A percentile compares a stretch with the other conserved stretches of the same genome.
These are phyloP conservation scores for Globisporangium iwayamae DNA, from an alignment of 352 stramenopile genomes.

Conservation along the genomic window DNA sequence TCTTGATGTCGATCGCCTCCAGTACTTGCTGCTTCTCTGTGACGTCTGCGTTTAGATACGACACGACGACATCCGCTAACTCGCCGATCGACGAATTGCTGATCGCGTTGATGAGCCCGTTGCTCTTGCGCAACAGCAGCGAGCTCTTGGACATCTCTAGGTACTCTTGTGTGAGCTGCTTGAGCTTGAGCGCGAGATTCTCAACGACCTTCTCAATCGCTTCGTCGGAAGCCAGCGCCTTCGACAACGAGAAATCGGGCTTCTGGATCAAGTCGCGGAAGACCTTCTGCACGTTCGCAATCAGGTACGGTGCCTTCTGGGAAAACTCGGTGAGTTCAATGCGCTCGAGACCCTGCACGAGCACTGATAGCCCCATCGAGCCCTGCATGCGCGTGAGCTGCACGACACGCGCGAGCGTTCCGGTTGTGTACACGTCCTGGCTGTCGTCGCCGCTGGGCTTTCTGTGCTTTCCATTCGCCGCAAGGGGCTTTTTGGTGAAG, in stretches of 20 bases:
- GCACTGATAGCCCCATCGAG: constrained; percentile 54
- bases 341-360: constrained; percentile 60
- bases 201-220: constrained; percentile 28
- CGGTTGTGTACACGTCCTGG: constrained; percentile 48
- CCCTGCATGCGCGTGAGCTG: constrained; percentile 67
- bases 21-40: constrained; percentile 59
- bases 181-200: constrained; percentile 41
- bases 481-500: constrained; percentile 41
- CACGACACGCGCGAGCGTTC: constrained; percentile 67
- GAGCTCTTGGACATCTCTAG: constrained; percentile 64
- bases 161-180: constrained; percentile 62
- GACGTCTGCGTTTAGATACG: constrained; percentile 54
- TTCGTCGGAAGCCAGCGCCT: constrained; percentile 6
- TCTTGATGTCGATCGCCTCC: constrained; percentile 37
- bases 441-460: constrained; percentile 10
- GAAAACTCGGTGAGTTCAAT: constrained; percentile 42
- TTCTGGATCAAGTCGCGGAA: constrained; percentile 12
- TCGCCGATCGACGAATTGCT: constrained; percentile 54
- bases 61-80: constrained; percentile 68
- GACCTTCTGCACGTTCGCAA: constrained; percentile 42
- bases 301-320: constrained; percentile 56
- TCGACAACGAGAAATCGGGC: constrained; percentile 13
- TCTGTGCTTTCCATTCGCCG: constrained; percentile 16
- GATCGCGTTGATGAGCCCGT: constrained; percentile 60
- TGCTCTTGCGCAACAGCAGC: constrained; percentile 47